These are phyloP conservation scores for Suillus weaverae DNA, from an alignment of 768 basidiomycete genomes.

Conservation along the genomic window DNA sequence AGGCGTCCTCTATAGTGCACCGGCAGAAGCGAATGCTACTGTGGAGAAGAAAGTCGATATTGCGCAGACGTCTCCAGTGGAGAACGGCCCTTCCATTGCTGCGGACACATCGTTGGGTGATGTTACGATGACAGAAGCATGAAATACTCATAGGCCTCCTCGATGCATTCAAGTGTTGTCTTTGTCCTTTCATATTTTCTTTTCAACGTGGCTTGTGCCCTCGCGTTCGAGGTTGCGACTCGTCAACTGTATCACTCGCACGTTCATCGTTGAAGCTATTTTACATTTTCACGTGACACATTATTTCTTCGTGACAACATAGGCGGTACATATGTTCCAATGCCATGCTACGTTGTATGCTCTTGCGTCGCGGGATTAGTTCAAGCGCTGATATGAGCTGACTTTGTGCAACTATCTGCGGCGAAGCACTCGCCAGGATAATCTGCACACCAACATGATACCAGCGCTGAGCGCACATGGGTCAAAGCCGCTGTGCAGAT, in stretches of 20 bases:
- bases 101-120: conserved; percentile 34
- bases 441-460: not conserved
- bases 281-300: conserved; percentile 2
- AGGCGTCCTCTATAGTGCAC: conserved; percentile 24
- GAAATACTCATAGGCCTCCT: conserved; percentile 8
- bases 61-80: conserved; percentile 20
- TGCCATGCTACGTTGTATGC: conserved; percentile 2
- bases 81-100: conserved; percentile 32
- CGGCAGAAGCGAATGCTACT: conserved; percentile 20
- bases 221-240: not conserved
- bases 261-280: conserved; percentile 4
- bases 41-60: conserved; percentile 22
- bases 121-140: conserved; percentile 44
- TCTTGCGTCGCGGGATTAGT: not conserved
- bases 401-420: not conserved
- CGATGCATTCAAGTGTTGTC: conserved; percentile 2
- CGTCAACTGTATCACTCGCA: conserved; percentile 4
- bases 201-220: not conserved
- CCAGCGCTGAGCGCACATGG: not conserved
- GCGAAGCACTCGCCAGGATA: not conserved
- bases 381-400: not conserved
- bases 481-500: not conserved
- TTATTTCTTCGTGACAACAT: conserved; percentile 28
- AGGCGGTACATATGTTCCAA: conserved; percentile 6
- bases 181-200: conserved; percentile 14